phyloP scores from a whole-genome alignment of 768 basidiomycete species.

The Termitomyces titanicus region DNA sequence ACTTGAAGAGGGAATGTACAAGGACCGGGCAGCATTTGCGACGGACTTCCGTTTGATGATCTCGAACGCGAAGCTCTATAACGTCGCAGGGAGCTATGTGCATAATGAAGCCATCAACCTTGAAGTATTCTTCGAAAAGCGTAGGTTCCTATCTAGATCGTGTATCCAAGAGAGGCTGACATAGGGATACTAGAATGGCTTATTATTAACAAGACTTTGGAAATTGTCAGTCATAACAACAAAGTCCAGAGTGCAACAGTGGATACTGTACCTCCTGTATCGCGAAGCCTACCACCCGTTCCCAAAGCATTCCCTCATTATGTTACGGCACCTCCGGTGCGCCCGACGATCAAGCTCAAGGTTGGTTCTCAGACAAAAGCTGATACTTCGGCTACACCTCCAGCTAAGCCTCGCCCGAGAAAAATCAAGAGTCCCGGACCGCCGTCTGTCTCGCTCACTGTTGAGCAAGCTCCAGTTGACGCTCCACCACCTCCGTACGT shows the following conservation, averaged over 20 bases:
- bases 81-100: constrained; percentile 64
- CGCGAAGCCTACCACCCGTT: constrained; percentile 35
- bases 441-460: constrained; percentile 20
- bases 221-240: constrained; percentile 36
- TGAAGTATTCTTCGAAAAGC: constrained; percentile 81
- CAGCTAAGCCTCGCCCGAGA: constrained; percentile 33
- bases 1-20: constrained; percentile 82
- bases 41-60: constrained; percentile 88
- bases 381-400: constrained; percentile 27
- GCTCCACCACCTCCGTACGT: constrained; percentile 65
- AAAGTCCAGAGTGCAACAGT: constrained; percentile 29
- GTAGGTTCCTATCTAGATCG: constrained; percentile 39
- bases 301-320: constrained; percentile 33
- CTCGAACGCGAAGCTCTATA: constrained; percentile 84
- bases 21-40: constrained; percentile 78
- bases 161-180: not conserved
- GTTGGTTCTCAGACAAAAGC: constrained; percentile 39
- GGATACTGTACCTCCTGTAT: constrained; percentile 21
- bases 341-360: constrained; percentile 68
- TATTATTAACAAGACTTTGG: constrained; percentile 80
- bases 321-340: constrained; percentile 28
- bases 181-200: constrained; percentile 66
- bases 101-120: constrained; percentile 73
- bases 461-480: constrained; percentile 41
- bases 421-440: constrained; percentile 41